Evolutionary conservation across 257 asterid species (phyloP), one percentile per base, ranked within the genome.

Genomic region (Solanum ossicruentum): DNA sequence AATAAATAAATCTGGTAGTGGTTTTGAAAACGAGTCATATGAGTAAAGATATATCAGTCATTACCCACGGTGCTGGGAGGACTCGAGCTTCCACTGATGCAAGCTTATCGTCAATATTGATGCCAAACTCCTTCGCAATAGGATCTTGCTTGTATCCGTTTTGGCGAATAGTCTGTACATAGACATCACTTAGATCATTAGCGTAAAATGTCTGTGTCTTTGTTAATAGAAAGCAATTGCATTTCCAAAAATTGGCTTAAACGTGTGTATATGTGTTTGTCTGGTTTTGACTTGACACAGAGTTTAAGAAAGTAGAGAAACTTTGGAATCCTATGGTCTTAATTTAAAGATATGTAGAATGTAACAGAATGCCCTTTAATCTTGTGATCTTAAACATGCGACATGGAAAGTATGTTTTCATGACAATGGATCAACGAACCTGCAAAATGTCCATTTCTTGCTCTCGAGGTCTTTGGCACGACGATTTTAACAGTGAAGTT

Each of bases 51-150:
- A 51, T 77, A 26, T 52, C 83, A 52, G 10, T 90, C 49, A 26
- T 88, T 89, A 97, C 99, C 99, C 99, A 97, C 9, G 99, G 99
- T 23, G 99, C 98, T 47, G 99, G 99, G 58, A 97, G 98, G 58
- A 97, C 98, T 87, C 99, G 90, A 36, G 99, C 99, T 91, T 97
- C 99, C 16, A 97, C 97, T 3, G 95, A 86, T 47, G 99, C 94
- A 67, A 94, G 63, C 86, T 92, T 94, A 85, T 95, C 99, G 26
- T 96, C 95, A 85, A 97, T 93, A 67, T 84, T 92, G n/a, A 97
- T 92, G 73, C 99, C 99, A 82, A 97, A 97, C 89, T 97, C 99
- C 84, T 91, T 93, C 32, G 99, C 99, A 77, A 93, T 95, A 43
- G 97, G 97, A 69, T 97, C 99, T 88, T 94, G 95, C 13, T 92